Evolutionary conservation across 768 basidiomycete species (phyloP), one percentile per base, ranked within the genome.

Genomic region (Mrakia gelida): DNA sequence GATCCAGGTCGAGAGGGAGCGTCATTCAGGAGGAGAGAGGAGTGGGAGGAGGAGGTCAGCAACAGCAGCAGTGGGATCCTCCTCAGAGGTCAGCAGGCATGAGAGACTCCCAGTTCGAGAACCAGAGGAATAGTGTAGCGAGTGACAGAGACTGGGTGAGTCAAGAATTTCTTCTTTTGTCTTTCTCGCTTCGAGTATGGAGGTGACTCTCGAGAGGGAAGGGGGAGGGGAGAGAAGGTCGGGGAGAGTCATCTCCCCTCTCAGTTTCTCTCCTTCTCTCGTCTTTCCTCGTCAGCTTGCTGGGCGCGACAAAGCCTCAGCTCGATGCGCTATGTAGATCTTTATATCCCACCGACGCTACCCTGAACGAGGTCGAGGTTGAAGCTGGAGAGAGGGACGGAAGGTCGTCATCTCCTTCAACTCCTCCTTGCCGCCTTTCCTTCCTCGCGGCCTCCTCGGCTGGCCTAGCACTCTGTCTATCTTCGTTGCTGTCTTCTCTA

Each of bases 171-270:
- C 11, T 43, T 18, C 18, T 16, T 45, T 18, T 18, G 3, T 21
- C 9, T n/a, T 26, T 70, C 23, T 38, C 34, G 34, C 11, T 65
- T 21, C 32, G 3, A 32, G 15, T 11, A 41, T 1, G 9, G 67
- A 21, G 21, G 10, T 3, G 67, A 21, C 13, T 16, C 26, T 7
- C 10, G 21, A 26, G 67, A n/a, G 13, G 26, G 16, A 38, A 21
- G 38, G 34, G 38, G 34, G 38, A n/a, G 41, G 34, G 41, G 34
- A 38, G 41, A 38, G 34, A 41, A 41, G 67, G 67, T 41, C 21
- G 67, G 30, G 67, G 67, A 70, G 34, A 70, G 21, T 70, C 67
- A 70, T 70, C 67, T 38, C 38, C 67, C 38, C 34, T 18, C 28
- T 28, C 23, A 9, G n/a, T 59, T 28, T 3, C n/a, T 28, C 59